Percentiles rank a stretch among this genome's conserved stretches.
Conservation (phyloP, 1,284 basidiomycete genomes). For the Irpex lacteus region DNA sequence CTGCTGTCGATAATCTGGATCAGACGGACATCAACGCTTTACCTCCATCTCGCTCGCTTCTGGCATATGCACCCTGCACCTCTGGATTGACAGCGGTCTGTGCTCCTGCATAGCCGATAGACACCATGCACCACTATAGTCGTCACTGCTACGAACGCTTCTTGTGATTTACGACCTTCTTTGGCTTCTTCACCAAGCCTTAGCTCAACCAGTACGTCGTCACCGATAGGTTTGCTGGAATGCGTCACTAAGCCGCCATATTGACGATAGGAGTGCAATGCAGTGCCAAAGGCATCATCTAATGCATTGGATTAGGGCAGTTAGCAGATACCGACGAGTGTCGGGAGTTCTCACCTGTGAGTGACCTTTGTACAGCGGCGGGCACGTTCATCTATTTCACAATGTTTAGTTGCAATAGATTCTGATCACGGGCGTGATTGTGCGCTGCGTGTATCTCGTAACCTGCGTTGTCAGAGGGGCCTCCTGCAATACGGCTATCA, state of each 20-base stretch:
- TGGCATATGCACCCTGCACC: neutral
- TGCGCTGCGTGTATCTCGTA: neutral
- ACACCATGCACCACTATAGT: neutral
- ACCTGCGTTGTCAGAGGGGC: neutral
- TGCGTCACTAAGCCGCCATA: neutral
- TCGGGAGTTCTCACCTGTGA: neutral
- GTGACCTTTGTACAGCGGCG: neutral
- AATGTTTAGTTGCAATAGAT: neutral
- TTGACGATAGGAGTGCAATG: neutral
- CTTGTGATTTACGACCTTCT: neutral
- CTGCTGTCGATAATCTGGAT: neutral
- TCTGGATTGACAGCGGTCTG: neutral
- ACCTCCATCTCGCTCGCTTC: neutral
- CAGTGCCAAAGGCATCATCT: neutral
- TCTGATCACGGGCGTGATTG: neutral
- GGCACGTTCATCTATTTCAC: neutral
- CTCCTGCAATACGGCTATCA: neutral
- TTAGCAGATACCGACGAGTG: neutral
- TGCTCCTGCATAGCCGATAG: neutral
- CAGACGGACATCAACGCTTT: neutral
- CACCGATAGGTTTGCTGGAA: neutral
- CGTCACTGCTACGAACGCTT: neutral
- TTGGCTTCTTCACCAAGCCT: neutral
- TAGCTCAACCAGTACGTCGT: neutral
- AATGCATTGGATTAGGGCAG: neutral